Base-by-base conservation (phyloP, 306 rosid genomes). In the Boehmeria nivea region DNA sequence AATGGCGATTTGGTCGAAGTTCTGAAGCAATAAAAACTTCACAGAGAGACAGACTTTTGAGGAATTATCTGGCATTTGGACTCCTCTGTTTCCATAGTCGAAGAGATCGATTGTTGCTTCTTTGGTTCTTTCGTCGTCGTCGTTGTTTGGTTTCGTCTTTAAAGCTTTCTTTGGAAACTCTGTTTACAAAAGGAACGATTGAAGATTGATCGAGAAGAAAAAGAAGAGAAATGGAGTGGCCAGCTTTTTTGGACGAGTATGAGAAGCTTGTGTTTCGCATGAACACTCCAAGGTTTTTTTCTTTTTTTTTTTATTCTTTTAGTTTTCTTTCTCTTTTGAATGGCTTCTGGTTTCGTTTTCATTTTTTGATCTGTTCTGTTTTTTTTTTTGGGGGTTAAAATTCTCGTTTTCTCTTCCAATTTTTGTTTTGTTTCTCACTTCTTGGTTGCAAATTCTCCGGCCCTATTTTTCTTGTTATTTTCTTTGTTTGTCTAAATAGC, bases 211-310 rank as follows among this genome's bases (percentile, higher is more conserved):
- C 20, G 54, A 46, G 17, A 46, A 16, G 27, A 3, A 50, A 26
- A 25, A 27, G 44, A n/a, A 24, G 28, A 19, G n/a, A 10, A 34
- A 90, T 87, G 93, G 96, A 87, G 72, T 70, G 91, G 82, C 73
- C 91, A 19, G 80, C 87, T 33, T 70, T 75, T 74, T 74, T 86
- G 55, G 83, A 78, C 24, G 98, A 87, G 63, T 91, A 78, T 49
- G 81, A 87, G 24, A 91, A 87, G 66, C 98, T 91, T 23, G 52
- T 91, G 6, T 70, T 76, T 43, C 68, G 95, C 34, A 87, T 91
- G 95, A 80, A 76, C 81, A 76, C 93, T 8, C 99, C 99, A 15
- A 84, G 98, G 98, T 91, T 67, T 25, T 62, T 49, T 46, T 48
- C 36, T 62, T 19, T 10, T 2, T 3, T 45, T 17, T 19, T 17